A percentile compares a stretch with the other conserved stretches of the same genome.
Conservation (phyloP, 2,329 filamentous ascomycete species). For the Elsinoe fawcettii region DNA sequence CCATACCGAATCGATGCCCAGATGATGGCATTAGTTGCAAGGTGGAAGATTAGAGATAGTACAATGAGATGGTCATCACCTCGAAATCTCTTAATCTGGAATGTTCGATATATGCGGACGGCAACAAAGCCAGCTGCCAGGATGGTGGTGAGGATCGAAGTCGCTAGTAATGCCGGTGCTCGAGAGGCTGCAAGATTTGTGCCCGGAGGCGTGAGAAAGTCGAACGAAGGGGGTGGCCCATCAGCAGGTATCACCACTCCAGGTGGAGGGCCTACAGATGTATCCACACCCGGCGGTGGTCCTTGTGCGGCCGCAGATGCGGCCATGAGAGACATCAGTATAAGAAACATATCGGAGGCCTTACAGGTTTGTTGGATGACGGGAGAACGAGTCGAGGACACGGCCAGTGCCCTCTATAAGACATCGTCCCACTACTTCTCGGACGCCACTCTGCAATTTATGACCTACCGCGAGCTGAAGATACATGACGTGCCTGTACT, state of each 20-base stretch:
- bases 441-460: not conserved
- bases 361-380: not conserved
- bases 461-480: not conserved
- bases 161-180: not conserved
- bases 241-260: not conserved
- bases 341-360: not conserved
- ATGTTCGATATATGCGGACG: not conserved
- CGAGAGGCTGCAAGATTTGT: not conserved
- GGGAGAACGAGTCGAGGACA: not conserved
- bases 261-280: not conserved
- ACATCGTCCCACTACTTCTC: not conserved
- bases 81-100: slow-evolving; percentile 6
- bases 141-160: not conserved
- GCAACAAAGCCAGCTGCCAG: not conserved
- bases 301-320: slow-evolving; percentile 4
- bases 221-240: not conserved
- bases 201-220: not conserved
- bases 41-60: not conserved
- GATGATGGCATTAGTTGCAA: not conserved
- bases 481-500: slow-evolving; percentile 1
- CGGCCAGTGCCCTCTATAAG: slow-evolving; percentile 7
- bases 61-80: slow-evolving; percentile 5
- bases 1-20: not conserved
- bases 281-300: not conserved
- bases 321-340: not conserved